Percentiles rank a stretch among this genome's conserved stretches.
These are phyloP conservation scores for Sequoiadendron giganteum DNA, from an alignment of 75 land plant genomes.

Conservation along the genomic window DNA sequence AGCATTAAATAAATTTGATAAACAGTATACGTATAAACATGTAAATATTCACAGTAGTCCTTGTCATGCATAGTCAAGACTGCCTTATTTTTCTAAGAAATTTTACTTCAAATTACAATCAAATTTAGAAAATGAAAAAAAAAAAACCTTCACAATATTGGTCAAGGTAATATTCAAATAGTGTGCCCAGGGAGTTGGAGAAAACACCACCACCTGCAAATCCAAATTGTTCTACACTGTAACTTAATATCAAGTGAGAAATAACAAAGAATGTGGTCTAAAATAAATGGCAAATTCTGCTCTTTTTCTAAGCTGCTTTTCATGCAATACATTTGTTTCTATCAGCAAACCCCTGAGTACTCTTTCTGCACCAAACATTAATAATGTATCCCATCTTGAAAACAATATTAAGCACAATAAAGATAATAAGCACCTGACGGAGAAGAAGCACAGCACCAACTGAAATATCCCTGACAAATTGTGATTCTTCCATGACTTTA, in stretches of 20 bases:
- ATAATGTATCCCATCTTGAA: neutral
- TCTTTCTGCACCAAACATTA: neutral
- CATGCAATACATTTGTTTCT: neutral
- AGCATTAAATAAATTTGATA: no score
- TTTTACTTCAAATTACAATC: neutral
- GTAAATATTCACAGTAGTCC: neutral
- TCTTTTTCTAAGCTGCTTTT: neutral
- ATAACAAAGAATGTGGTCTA: neutral
- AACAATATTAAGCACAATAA: neutral
- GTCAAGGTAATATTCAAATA: constrained; percentile 59
- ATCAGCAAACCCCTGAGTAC: neutral
- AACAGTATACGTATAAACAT: no score
- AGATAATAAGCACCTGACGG: constrained; percentile 47
- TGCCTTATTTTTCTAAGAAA: neutral
- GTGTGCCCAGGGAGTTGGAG: constrained; percentile 38
- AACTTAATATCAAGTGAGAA: neutral
- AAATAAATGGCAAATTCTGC: neutral
- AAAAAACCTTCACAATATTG: constrained; percentile 67
- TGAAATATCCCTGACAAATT: constrained; percentile 47
- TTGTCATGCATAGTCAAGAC: neutral
- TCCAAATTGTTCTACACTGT: neutral
- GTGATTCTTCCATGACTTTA: constrained; percentile 48
- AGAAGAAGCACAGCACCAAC: constrained; percentile 68
- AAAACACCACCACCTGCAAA: constrained; percentile 70
- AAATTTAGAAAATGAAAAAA: neutral